These are phyloP conservation scores for Cutaneotrichosporon sp. DNA, from an alignment of 1,284 basidiomycete species.

Conservation along the genomic window DNA sequence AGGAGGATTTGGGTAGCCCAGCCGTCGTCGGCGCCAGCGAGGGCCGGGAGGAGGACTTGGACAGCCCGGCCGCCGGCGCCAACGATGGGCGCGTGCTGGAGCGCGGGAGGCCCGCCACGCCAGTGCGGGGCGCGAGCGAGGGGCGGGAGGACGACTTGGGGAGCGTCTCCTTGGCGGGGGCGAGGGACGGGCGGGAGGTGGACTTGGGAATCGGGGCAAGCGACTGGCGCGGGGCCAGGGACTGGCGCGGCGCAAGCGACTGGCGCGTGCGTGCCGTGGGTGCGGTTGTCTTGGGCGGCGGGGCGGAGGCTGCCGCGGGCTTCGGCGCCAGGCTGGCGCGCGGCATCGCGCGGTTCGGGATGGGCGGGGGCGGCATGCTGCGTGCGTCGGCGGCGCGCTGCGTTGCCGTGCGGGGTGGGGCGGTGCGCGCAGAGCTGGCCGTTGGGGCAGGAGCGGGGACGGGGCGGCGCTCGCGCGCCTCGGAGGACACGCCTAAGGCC, in stretches of 20 bases:
- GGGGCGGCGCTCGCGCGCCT: not conserved
- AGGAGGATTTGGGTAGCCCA: not conserved
- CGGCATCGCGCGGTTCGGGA: slow-evolving; percentile 1
- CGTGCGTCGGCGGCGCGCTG: not conserved
- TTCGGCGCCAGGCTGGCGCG: not conserved
- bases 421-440: not conserved
- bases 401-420: not conserved
- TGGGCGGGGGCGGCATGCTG: slow-evolving; percentile 1
- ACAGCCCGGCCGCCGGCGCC: not conserved
- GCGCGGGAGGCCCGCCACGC: not conserved
- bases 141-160: not conserved
- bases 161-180: too few species aligned
- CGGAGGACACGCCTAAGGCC: not conserved
- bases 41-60: not conserved
- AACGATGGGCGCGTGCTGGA: not conserved
- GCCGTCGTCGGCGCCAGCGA: not conserved
- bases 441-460: not conserved
- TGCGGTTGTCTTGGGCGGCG: not conserved
- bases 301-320: not conserved
- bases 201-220: too few species aligned
- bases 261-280: too few species aligned
- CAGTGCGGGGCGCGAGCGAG: not conserved
- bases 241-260: too few species aligned
- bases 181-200: not conserved
- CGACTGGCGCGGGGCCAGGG: not conserved